These are phyloP conservation scores for Alternaria triticina DNA, from an alignment of 2,329 filamentous ascomycete species.

Conservation along the genomic window DNA sequence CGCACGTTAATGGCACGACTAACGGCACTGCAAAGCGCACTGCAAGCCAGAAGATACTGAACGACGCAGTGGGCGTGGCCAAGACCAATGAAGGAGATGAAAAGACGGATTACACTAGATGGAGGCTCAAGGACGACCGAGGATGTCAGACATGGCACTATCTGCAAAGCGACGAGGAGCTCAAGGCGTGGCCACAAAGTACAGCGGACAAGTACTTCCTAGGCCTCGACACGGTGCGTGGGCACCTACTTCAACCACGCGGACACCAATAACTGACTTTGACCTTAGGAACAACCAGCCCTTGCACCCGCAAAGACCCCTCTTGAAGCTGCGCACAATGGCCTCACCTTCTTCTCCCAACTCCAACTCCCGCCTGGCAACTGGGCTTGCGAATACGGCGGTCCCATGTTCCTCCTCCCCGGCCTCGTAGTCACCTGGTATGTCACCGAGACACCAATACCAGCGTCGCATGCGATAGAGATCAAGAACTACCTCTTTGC, in stretches of 20 bases:
- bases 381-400: constrained; percentile 97
- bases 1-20: constrained; percentile 30
- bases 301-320: constrained; percentile 75
- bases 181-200: constrained; percentile 81
- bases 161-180: constrained; percentile 72
- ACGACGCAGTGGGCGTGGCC: constrained; percentile 18
- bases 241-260: neutral
- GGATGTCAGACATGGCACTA: constrained; percentile 96
- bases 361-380: constrained; percentile 88
- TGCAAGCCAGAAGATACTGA: constrained; percentile 12
- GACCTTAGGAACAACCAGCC: constrained; percentile 72
- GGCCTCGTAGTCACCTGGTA: constrained; percentile 87
- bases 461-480: constrained; percentile 79
- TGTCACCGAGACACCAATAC: constrained; percentile 85
- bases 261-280: neutral
- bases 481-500: constrained; percentile 93
- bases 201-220: constrained; percentile 89
- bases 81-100: constrained; percentile 20
- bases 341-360: constrained; percentile 84
- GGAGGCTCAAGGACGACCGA: constrained; percentile 82
- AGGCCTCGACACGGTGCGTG: constrained; percentile 74
- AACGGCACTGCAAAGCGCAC: constrained; percentile 29
- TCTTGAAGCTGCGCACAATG: constrained; percentile 80
- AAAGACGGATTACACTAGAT: constrained; percentile 79
- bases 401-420: constrained; percentile 93